Evolutionary conservation across 805 yeast genomes (phyloP).

Genomic region (Metschnikowia kofuensis): DNA sequence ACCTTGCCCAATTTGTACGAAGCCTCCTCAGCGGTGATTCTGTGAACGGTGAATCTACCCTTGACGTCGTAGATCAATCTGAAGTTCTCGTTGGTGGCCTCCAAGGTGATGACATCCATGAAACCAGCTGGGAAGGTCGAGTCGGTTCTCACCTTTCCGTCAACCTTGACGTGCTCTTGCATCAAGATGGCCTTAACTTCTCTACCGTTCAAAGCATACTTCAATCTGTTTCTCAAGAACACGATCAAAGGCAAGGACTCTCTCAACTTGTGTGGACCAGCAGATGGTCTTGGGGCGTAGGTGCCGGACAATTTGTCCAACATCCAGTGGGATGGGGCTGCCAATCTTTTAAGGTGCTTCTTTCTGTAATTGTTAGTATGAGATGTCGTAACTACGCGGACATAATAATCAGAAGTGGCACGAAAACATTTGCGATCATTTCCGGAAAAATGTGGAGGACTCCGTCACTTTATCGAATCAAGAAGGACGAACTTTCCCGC

Average conservation of each 20-base stretch:
- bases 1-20: conserved; percentile 97
- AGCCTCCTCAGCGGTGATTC: conserved; percentile 98
- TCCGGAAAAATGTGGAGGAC: too few relatives aligned
- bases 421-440: neutral
- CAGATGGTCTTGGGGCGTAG: conserved; percentile 99
- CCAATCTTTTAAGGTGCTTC: conserved; percentile 99
- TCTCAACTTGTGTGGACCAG: conserved; percentile 99
- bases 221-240: conserved; percentile 96
- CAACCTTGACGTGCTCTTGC: conserved; percentile 98
- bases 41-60: conserved; percentile 99
- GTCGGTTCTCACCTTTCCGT: conserved; percentile 99
- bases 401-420: conserved; percentile 3
- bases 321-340: conserved; percentile 99
- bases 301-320: conserved; percentile 99
- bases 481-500: too few relatives aligned
- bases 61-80: conserved; percentile 97
- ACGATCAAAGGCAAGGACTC: conserved; percentile 97
- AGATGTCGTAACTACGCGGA: neutral
- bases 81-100: conserved; percentile 99
- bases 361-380: conserved; percentile 40
- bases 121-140: conserved; percentile 98
- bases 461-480: too few relatives aligned
- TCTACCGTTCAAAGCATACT: conserved; percentile 98
- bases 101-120: conserved; percentile 97
- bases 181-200: conserved; percentile 97